Base-by-base conservation (phyloP, 2,329 filamentous ascomycete species). In the Nakataea oryzae region DNA sequence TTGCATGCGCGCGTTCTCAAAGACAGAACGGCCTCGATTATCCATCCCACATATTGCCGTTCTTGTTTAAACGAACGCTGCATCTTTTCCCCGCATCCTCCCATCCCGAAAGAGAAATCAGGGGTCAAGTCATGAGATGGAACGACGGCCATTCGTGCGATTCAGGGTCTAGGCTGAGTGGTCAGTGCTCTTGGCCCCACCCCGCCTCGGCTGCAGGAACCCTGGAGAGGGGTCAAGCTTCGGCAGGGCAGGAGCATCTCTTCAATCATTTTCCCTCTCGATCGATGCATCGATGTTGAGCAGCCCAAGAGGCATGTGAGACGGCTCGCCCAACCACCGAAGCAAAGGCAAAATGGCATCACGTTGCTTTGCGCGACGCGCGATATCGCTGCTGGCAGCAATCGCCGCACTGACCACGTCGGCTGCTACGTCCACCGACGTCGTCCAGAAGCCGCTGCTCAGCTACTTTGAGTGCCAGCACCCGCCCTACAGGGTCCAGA, bases 401-500 rank as follows among this genome's bases (percentile, higher is more conserved):
- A 21, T 58, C 29, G 27, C 14, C 17, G 30, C 26, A 24, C 27
- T 60, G 21, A 17, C 61, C 6, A 3, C 54, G 3, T 21, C 54
- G 14, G 32, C 30, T 34, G 9, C 12, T 8, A 32, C 27, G 17
- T 50, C 24, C 21, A 61, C 24, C 34, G 55, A 55, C 27, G 28
- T 60, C 17, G 59, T 29, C 27, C 62, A 63, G 29, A 59, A 54
- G 50, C 62, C 58, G 11, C 58, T 63, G 2, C 57, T 34, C 13
- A 34, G 14, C 58, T 29, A 56, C 26, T 63, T 54, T 14, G 60
- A 47, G 21, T 67, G 66, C 62, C 6, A 59, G 26, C 64, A 67
- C 41, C 66, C 66, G 0, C 69, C 76, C 0, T 80, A 79, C 68
- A 72, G 76, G 41, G 69, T 74, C 14, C 76, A 76, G 63, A 70